Evolutionary conservation across 805 yeast species (phyloP).

Genomic region (Barnettozyma siamensis): DNA sequence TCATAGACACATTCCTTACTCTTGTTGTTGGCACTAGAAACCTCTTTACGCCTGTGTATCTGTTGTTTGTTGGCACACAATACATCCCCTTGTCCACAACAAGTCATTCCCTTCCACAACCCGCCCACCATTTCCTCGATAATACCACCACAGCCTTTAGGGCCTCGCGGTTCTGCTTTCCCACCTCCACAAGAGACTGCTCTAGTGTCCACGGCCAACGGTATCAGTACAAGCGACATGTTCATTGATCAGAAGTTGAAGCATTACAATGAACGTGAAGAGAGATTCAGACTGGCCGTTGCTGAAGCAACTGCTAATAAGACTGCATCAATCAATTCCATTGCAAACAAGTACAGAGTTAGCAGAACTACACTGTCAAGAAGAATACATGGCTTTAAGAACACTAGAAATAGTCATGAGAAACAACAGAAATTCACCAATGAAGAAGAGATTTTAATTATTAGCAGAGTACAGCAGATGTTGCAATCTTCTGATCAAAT

Average conservation of each 20-base stretch:
- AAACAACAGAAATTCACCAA: constrained; percentile 27
- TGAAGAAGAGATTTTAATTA: constrained; percentile 22
- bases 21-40: no score
- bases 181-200: not conserved
- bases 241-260: constrained; percentile 25
- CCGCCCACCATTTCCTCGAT: not conserved
- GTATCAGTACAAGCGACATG: constrained; percentile 4
- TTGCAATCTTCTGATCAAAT: constrained; percentile 19
- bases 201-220: not conserved
- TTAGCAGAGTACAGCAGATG: constrained; percentile 17
- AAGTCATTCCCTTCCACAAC: no score
- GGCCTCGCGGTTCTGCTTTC: not conserved
- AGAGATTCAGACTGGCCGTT: constrained; percentile 24
- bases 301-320: constrained; percentile 24
- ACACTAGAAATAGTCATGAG: constrained; percentile 25
- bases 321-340: constrained; percentile 24
- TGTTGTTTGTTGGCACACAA: no score
- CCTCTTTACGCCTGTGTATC: no score
- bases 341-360: constrained; percentile 25
- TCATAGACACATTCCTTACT: no score
- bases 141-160: constrained; percentile 4
- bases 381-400: constrained; percentile 26
- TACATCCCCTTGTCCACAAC: not conserved
- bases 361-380: constrained; percentile 24
- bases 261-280: constrained; percentile 26